A percentile compares a stretch with the other conserved stretches of the same genome.
phyloP scores from a whole-genome alignment of 345 rosid genomes.

The Hypericum androsaemum region DNA sequence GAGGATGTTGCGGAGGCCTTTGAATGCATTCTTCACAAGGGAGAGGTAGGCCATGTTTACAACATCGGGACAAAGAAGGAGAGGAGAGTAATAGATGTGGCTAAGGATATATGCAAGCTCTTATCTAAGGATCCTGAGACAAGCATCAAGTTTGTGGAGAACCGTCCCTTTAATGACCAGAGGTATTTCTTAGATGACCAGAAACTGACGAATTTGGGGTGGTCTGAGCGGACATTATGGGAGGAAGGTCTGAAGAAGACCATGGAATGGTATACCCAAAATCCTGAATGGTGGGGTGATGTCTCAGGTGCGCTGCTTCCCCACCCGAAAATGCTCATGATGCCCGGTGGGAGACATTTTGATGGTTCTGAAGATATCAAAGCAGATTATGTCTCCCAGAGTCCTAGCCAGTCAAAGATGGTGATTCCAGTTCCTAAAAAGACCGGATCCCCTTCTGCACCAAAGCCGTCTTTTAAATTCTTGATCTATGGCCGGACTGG shows the following conservation, averaged over 20 bases:
- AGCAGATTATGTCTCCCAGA: slow-evolving; percentile 19
- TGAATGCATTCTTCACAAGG: slow-evolving; percentile 81
- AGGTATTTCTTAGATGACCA: slow-evolving; percentile 90
- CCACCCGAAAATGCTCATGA: slow-evolving; percentile 71
- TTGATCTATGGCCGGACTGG: slow-evolving; percentile 70
- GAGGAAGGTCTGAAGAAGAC: slow-evolving; percentile 77
- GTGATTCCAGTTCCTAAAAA: slow-evolving; percentile 48
- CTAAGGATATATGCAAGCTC: slow-evolving; percentile 63
- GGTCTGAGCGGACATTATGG: slow-evolving; percentile 76
- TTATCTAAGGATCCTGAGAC: slow-evolving; percentile 53
- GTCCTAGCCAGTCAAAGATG: slow-evolving; percentile 43
- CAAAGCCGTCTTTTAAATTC: slow-evolving; percentile 46
- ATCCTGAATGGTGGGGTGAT: slow-evolving; percentile 97
- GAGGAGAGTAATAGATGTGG: slow-evolving; percentile 84
- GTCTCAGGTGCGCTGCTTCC: slow-evolving; percentile 83
- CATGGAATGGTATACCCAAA: slow-evolving; percentile 66
- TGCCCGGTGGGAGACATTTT: slow-evolving; percentile 52
- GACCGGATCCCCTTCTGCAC: slow-evolving; percentile 15
- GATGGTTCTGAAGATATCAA: slow-evolving; percentile 29
- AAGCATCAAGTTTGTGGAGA: slow-evolving; percentile 66
- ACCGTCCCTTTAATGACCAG: slow-evolving; percentile 85
- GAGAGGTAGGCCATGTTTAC: slow-evolving; percentile 82
- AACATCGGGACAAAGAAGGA: slow-evolving; percentile 81
- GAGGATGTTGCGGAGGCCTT: slow-evolving; percentile 96
- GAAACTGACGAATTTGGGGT: slow-evolving; percentile 70